phyloP scores from a whole-genome alignment of 192 early-diverging fungal genomes.

The Phycomyces nitens region DNA sequence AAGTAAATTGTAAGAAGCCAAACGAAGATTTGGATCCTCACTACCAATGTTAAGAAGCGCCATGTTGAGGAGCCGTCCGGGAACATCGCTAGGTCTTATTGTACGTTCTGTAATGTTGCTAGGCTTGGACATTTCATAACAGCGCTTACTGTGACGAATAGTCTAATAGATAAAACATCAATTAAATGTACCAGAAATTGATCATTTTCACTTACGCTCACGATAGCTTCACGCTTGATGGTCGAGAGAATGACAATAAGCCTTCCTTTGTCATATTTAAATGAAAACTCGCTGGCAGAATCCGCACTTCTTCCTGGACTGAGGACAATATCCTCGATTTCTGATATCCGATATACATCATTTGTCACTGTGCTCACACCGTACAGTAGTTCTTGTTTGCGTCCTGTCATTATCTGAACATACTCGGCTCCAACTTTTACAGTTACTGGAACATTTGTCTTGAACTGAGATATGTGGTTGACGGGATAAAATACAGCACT shows the following conservation, averaged over 20 bases:
- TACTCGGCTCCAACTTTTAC: constrained; percentile 80
- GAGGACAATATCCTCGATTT: constrained; percentile 34
- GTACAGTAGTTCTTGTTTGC: constrained; percentile 50
- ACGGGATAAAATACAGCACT: constrained; percentile 65
- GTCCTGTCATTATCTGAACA: constrained; percentile 72
- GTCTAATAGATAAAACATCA: constrained; percentile 44
- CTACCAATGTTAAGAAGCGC: constrained; percentile 86
- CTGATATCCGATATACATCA: constrained; percentile 78
- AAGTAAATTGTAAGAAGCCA: constrained; percentile 90
- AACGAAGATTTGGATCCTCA: constrained; percentile 73
- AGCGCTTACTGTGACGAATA: constrained; percentile 66
- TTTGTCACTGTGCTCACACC: constrained; percentile 72
- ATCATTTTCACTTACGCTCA: constrained; percentile 26
- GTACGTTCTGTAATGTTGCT: constrained; percentile 61
- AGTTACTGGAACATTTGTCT: constrained; percentile 66
- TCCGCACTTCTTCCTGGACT: constrained; percentile 37
- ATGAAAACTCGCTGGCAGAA: constrained; percentile 69
- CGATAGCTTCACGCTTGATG: constrained; percentile 66
- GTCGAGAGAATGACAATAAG: constrained; percentile 65
- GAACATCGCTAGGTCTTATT: constrained; percentile 85
- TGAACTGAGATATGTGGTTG: constrained; percentile 63
- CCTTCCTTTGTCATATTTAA: constrained; percentile 71
- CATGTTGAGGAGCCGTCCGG: constrained; percentile 89
- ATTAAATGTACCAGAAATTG: neutral
- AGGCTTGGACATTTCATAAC: constrained; percentile 66